Evolutionary conservation across 1,284 basidiomycete genomes (phyloP), one percentile per base, ranked within the genome.

Genomic region (Heliocybe sulcata): DNA sequence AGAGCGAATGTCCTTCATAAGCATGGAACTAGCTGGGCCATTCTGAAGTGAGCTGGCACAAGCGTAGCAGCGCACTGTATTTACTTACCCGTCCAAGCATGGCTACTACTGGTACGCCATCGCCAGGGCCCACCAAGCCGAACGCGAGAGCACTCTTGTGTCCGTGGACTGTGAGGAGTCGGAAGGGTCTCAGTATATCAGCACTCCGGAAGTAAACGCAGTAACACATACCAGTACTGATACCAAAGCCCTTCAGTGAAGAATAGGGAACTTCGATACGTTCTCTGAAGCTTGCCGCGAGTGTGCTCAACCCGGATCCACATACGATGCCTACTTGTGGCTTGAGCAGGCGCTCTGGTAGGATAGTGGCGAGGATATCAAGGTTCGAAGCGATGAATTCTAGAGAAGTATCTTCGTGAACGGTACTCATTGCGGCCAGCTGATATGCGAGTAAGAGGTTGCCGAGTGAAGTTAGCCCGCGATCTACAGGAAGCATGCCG

Each of bases 111-210:
- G 90, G 87, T 0, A 87, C 76, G 14, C 76, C 72, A 45, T 68
- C 74, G 12, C 72, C 77, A 29, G 69, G 67, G 1, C 88, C 84
- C 59, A 92, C 72, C 35, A 84, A 69, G 2, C 91, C 91, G 69
- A 94, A 92, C 0, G 88, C 90, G 19, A 94, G 75, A 8, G 76
- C 69, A 56, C 87, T 90, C 67, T 81, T 81, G 63, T 94, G 92
- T 20, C 92, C 92, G 23, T 69, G 70, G 10, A 92, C 91, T 83
- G 63, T n/a, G 6, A 55, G 45, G 26, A 54, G 49, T 29, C n/a
- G 38, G 49, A 6, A 53, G 22, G 25, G 25, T 49, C 23, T 45
- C 2, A 48, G 12, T 11, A 26, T 4, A 50, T 22, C 35, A 4
- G 6, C 27, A 19, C 51, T 6, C 9, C 19, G 6, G 31, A 0